These are phyloP conservation scores for Apiospora saccharicola DNA, from an alignment of 2,329 filamentous ascomycete species.

Conservation along the genomic window DNA sequence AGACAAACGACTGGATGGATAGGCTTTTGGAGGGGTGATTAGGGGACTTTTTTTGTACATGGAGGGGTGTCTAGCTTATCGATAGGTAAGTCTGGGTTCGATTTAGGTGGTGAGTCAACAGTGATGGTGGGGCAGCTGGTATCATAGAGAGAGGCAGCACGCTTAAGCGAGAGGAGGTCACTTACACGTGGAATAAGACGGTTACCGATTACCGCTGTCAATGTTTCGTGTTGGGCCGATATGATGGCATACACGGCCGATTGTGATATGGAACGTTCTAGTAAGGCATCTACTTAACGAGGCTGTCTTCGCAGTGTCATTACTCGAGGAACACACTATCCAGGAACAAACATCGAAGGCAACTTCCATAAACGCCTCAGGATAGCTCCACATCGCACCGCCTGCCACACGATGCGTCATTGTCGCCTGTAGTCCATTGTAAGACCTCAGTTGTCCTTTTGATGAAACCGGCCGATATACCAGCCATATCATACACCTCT, in stretches of 20 bases:
- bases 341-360: conserved; percentile 2
- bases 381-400: conserved; percentile 20
- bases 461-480: conserved; percentile 6
- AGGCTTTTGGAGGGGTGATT: conserved; percentile 3
- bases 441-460: conserved; percentile 10
- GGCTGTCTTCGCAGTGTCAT: neutral
- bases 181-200: conserved; percentile 4
- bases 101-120: conserved; percentile 10
- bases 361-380: conserved; percentile 19
- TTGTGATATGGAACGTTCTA: neutral
- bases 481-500: neutral
- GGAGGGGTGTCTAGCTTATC: conserved; percentile 16
- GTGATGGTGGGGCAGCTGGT: conserved; percentile 4
- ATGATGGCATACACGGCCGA: neutral
- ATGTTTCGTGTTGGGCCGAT: neutral
- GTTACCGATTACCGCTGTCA: neutral
- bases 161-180: neutral
- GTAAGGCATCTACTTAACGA: neutral
- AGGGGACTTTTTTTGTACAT: conserved; percentile 4
- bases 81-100: neutral
- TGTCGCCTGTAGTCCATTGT: neutral
- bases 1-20: neutral
- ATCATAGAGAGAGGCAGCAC: neutral
- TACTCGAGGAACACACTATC: neutral
- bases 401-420: conserved; percentile 14